Evolutionary conservation across 202 grass and related monocot genomes (phyloP).

Genomic region (Zoysia matrella): DNA sequence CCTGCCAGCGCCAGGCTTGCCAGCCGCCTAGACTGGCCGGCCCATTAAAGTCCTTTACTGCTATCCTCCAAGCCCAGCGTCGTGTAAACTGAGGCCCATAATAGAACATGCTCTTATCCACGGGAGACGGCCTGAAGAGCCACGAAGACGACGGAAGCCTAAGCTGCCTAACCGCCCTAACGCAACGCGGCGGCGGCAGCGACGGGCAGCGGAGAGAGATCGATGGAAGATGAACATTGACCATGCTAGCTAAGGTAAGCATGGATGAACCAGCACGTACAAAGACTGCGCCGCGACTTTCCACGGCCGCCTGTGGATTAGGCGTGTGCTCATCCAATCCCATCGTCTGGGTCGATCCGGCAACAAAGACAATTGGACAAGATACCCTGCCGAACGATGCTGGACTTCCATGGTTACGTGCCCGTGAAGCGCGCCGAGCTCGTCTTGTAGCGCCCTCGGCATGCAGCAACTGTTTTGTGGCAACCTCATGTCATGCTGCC

Average conservation of each 20-base stretch:
- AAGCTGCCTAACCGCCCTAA: slow-evolving; percentile 28
- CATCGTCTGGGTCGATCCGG: too few relatives aligned
- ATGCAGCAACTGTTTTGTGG: background rate
- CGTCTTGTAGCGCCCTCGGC: background rate
- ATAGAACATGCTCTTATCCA: too few relatives aligned
- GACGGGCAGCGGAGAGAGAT: background rate
- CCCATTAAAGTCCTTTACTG: too few relatives aligned
- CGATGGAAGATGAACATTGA: background rate
- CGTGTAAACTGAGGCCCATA: background rate
- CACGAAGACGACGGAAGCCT: slow-evolving; percentile 6
- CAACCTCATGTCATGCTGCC: background rate
- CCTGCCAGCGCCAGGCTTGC: too few relatives aligned
- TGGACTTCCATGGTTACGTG: slow-evolving; percentile 30
- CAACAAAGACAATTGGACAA: background rate
- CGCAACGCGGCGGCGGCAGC: background rate
- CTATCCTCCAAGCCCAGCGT: too few relatives aligned
- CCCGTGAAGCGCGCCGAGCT: background rate
- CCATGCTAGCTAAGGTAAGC: too few relatives aligned
- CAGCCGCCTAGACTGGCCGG: too few relatives aligned
- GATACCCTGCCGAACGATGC: slow-evolving; percentile 20
- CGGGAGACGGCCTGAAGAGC: background rate
- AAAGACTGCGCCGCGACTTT: too few relatives aligned
- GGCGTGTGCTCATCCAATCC: background rate
- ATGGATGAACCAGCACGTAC: too few relatives aligned
- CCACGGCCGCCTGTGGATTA: background rate